Conservation (phyloP, 306 rosid genomes). For the Crataegus laevigata region DNA sequence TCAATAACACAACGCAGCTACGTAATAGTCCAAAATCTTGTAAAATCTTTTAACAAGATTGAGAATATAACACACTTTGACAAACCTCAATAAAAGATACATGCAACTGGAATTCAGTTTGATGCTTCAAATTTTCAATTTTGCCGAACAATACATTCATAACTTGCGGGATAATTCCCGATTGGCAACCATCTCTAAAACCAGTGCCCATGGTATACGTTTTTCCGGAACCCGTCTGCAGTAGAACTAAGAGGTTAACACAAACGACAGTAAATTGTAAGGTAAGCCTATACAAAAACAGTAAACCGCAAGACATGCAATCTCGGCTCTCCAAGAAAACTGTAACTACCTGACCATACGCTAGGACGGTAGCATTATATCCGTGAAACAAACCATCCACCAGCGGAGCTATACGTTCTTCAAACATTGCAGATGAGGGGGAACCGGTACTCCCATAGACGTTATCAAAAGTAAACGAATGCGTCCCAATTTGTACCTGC, state of each 20-base stretch:
- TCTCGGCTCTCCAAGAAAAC: neutral
- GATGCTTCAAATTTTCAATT: conserved; percentile 69
- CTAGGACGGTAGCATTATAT: conserved; percentile 97
- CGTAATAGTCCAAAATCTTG: neutral
- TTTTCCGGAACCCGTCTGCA: conserved; percentile 99
- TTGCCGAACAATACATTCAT: conserved; percentile 84
- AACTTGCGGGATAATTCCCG: conserved; percentile 89
- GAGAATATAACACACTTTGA: neutral
- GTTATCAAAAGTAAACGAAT: conserved; percentile 95
- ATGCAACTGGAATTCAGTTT: conserved; percentile 87
- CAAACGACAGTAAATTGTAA: conserved; percentile 12
- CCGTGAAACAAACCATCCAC: conserved; percentile 97
- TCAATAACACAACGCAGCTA: conserved; percentile 9
- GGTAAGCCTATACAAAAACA: neutral
- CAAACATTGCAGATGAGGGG: conserved; percentile 76
- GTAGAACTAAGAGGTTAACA: conserved; percentile 33
- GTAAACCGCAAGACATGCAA: conserved; percentile 12
- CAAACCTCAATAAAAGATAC: conserved; percentile 97
- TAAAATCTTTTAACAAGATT: neutral
- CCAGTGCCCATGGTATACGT: conserved; percentile 99
- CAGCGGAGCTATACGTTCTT: conserved; percentile 78
- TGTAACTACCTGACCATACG: conserved; percentile 89
- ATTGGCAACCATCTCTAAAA: conserved; percentile 67
- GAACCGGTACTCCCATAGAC: conserved; percentile 93
- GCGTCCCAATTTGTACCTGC: conserved; percentile 94